Conservation (phyloP, 1,139 yeast genomes). For the Blastobotrys malaysiensis region DNA sequence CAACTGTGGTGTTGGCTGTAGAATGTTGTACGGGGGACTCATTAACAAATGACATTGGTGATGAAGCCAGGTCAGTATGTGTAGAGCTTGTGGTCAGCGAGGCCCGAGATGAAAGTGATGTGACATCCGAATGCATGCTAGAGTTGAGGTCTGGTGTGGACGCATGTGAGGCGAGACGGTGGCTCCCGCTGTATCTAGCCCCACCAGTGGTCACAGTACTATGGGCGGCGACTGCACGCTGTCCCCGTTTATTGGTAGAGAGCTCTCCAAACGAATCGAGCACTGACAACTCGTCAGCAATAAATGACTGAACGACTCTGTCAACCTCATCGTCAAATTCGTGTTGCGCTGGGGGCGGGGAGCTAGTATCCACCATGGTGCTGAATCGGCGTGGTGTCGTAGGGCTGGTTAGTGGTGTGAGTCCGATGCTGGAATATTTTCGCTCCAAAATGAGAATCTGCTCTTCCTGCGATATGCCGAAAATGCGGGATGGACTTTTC, state of each 20-base stretch:
- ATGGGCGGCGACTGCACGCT: background rate
- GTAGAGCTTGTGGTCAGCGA: background rate
- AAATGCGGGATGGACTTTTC: conserved; percentile 11
- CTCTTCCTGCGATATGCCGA: background rate
- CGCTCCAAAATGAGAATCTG: background rate
- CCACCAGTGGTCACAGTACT: background rate
- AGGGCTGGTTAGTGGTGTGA: background rate
- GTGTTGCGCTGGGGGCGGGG: background rate
- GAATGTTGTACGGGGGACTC: background rate
- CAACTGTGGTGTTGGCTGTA: background rate
- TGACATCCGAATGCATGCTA: background rate
- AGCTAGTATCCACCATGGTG: background rate
- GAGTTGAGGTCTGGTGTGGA: background rate
- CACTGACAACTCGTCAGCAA: conserved; percentile 21
- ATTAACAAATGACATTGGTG: background rate
- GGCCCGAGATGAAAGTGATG: background rate
- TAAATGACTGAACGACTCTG: conserved; percentile 22
- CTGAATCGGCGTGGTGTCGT: background rate
- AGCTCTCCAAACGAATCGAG: conserved; percentile 21
- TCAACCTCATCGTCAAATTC: conserved; percentile 17
- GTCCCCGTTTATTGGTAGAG: background rate
- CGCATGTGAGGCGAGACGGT: background rate
- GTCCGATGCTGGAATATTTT: background rate
- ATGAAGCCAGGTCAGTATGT: background rate
- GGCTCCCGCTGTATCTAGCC: background rate